Conservation (phyloP, 441 rosid species). For the Jatropha multifida region DNA sequence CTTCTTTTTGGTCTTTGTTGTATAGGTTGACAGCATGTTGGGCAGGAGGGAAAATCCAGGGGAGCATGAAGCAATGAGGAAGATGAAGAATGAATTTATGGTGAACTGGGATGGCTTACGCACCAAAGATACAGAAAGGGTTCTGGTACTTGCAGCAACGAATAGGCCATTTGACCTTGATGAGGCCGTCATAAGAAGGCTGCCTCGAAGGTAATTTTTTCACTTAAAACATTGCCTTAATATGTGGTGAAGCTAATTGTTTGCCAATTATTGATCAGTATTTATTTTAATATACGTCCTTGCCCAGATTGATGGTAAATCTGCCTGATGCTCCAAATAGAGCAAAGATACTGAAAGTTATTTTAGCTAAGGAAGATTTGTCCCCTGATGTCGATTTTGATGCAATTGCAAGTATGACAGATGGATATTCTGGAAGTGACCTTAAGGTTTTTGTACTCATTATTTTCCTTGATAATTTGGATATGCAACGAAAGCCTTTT, state of each 20-base stretch:
- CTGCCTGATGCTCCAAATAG: conserved; percentile 86
- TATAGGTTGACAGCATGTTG: conserved; percentile 94
- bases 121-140: conserved; percentile 77
- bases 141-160: conserved; percentile 92
- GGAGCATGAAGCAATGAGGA: conserved; percentile 97
- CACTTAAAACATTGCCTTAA: not conserved
- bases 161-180: conserved; percentile 96
- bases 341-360: conserved; percentile 78
- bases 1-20: not conserved
- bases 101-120: conserved; percentile 92
- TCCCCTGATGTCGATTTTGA: conserved; percentile 72
- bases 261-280: not conserved
- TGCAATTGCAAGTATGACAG: conserved; percentile 74
- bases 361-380: conserved; percentile 83
- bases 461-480: conserved; percentile 9
- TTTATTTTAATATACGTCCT: not conserved
- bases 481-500: not conserved
- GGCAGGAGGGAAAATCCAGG: conserved; percentile 92
- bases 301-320: conserved; percentile 82
- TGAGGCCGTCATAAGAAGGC: conserved; percentile 91
- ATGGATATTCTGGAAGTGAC: conserved; percentile 94
- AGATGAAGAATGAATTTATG: conserved; percentile 98
- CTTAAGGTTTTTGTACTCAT: conserved; percentile 53
- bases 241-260: not conserved
- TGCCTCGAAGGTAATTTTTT: conserved; percentile 65